These are phyloP conservation scores for Truncatella angustata DNA, from an alignment of 2,329 filamentous ascomycete species.

Conservation along the genomic window DNA sequence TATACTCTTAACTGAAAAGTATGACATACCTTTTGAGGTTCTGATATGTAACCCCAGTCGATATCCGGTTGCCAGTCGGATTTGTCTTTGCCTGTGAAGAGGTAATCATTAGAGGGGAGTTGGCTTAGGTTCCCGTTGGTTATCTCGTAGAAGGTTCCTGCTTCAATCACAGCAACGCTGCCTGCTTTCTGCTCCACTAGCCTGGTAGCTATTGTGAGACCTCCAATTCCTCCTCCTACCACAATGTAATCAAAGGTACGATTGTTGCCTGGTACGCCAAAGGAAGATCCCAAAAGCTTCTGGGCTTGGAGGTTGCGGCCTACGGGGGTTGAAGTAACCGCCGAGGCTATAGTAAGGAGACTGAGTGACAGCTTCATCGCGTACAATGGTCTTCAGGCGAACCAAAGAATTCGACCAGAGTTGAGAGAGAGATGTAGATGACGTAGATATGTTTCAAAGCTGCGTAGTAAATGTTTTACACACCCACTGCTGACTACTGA, in stretches of 20 bases:
- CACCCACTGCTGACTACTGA: no score
- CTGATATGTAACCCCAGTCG: slow-evolving; percentile 25
- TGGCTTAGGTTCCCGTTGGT: slow-evolving; percentile 14
- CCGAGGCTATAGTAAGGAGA: no score
- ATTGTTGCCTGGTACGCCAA: neutral
- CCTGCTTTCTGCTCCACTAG: slow-evolving; percentile 28
- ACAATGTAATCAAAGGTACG: slow-evolving; percentile 19
- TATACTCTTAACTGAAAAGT: neutral
- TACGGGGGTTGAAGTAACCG: no score
- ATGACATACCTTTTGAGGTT: slow-evolving; percentile 17
- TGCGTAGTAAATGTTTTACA: no score
- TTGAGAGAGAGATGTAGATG: no score
- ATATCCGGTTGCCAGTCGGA: slow-evolving; percentile 14
- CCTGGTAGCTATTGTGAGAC: slow-evolving; percentile 32
- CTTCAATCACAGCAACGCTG: slow-evolving; percentile 37
- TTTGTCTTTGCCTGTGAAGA: slow-evolving; percentile 8
- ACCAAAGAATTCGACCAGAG: no score
- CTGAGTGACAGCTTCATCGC: no score
- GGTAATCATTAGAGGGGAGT: slow-evolving; percentile 16
- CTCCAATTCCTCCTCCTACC: slow-evolving; percentile 37
- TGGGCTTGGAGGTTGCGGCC: no score
- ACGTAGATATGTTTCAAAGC: no score
- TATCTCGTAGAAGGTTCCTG: slow-evolving; percentile 33
- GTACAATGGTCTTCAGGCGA: no score
- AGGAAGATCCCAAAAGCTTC: neutral